A percentile compares a stretch with the other conserved stretches of the same genome.
Conservation (phyloP, 2,329 filamentous ascomycete species). For the Colletotrichum neosansevieriae region DNA sequence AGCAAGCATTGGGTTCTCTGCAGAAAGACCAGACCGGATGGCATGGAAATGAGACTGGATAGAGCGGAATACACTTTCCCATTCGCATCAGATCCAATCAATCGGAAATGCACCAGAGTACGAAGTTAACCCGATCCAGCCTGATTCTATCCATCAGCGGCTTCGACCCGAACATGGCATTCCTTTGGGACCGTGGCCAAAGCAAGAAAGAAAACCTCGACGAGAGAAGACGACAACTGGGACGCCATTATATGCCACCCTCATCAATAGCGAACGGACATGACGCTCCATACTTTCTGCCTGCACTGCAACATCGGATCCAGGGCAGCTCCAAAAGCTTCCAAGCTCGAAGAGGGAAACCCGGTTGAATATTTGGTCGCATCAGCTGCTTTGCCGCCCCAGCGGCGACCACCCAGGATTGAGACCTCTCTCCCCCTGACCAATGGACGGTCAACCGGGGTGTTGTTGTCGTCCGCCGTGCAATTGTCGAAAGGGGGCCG, state of each 20-base stretch:
- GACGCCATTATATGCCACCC: background rate
- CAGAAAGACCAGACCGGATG: background rate
- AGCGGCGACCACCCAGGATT: background rate
- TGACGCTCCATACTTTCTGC: conserved; percentile 15
- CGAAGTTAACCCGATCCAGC: too few species aligned
- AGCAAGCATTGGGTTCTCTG: background rate
- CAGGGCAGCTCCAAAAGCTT: background rate
- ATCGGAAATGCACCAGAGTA: background rate
- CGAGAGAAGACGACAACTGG: background rate
- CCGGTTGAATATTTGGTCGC: conserved; percentile 9
- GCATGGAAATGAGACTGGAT: background rate
- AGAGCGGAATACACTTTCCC: background rate
- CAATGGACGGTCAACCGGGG: conserved; percentile 26
- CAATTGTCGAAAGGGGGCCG: background rate
- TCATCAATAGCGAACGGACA: conserved; percentile 12
- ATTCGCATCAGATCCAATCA: background rate
- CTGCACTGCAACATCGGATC: conserved; percentile 13
- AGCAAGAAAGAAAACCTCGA: background rate
- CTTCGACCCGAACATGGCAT: conserved; percentile 11
- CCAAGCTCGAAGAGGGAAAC: conserved; percentile 13
- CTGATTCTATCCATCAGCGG: background rate
- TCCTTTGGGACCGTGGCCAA: conserved; percentile 28
- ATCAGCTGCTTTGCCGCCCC: conserved; percentile 22
- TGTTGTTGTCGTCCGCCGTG: background rate
- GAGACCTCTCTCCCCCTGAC: background rate